These are phyloP conservation scores for Globisporangium splendens DNA, from an alignment of 352 stramenopile species.

Conservation along the genomic window DNA sequence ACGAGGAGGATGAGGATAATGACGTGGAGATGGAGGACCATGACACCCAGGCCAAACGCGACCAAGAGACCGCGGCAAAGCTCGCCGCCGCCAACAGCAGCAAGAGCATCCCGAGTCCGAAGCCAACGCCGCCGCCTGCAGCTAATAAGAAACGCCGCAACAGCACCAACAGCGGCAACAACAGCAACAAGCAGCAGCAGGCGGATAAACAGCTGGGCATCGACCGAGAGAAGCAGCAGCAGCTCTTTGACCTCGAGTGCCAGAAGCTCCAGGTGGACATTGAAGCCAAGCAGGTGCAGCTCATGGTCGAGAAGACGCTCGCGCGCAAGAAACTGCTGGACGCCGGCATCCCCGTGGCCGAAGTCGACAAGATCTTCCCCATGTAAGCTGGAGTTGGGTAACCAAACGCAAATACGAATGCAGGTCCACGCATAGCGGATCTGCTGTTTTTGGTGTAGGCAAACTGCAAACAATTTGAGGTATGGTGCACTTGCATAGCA, in stretches of 20 bases:
- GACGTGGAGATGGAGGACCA: neutral
- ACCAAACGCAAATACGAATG: too few relatives aligned
- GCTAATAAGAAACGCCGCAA: neutral
- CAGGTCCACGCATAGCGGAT: too few relatives aligned
- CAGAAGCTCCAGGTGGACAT: slow-evolving; percentile 46
- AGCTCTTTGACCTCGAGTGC: slow-evolving; percentile 48
- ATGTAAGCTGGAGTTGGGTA: slow-evolving; percentile 19
- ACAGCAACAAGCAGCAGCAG: slow-evolving; percentile 1
- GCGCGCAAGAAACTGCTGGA: slow-evolving; percentile 46
- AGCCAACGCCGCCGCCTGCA: slow-evolving; percentile 1
- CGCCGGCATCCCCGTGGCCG: slow-evolving; percentile 30
- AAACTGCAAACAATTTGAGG: too few relatives aligned
- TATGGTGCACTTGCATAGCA: too few relatives aligned
- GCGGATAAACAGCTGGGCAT: slow-evolving; percentile 2
- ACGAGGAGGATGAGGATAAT: slow-evolving; percentile 4
- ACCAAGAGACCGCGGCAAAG: neutral
- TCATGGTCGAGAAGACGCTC: slow-evolving; percentile 47
- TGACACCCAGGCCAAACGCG: neutral
- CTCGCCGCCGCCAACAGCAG: neutral
- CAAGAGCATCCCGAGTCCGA: neutral
- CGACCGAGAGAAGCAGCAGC: slow-evolving; percentile 34
- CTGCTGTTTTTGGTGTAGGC: too few relatives aligned
- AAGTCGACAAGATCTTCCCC: slow-evolving; percentile 47
- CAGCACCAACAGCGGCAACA: neutral
- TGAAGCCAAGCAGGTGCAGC: slow-evolving; percentile 40